A percentile compares a stretch with the other conserved stretches of the same genome.
These are phyloP conservation scores for Acanthamoeba triangularis DNA, from an alignment of 208 protist species.

Conservation along the genomic window DNA sequence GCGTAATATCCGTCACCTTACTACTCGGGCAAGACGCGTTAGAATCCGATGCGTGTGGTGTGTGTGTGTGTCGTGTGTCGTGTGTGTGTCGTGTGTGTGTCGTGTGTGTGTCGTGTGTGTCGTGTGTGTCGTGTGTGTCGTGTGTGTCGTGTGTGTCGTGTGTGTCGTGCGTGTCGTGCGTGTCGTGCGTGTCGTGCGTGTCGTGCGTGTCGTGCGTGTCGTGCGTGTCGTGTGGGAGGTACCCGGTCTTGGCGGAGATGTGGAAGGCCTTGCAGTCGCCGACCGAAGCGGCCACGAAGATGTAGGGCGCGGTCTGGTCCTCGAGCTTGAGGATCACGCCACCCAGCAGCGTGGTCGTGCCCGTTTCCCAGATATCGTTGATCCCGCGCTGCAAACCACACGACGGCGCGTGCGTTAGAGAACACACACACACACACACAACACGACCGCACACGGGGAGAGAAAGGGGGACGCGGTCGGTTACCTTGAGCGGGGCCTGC, in stretches of 20 bases:
- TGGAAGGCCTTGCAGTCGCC: slow-evolving; percentile 88
- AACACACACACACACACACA: not conserved
- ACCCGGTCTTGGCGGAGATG: not conserved
- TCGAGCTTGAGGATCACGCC: slow-evolving; percentile 77
- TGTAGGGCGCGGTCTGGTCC: slow-evolving; percentile 24
- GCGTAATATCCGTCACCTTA: slow-evolving; percentile 84
- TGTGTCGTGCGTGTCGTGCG: too few relatives aligned
- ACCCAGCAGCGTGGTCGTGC: slow-evolving; percentile 83
- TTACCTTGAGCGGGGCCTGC: slow-evolving; percentile 77
- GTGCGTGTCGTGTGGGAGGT: too few relatives aligned
- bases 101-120: too few relatives aligned
- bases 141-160: too few relatives aligned
- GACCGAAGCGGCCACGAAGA: slow-evolving; percentile 79
- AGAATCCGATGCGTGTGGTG: too few relatives aligned
- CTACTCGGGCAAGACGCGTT: not conserved
- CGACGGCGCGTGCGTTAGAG: too few relatives aligned
- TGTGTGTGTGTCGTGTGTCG: too few relatives aligned
- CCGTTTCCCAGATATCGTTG: slow-evolving; percentile 83
- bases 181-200: too few relatives aligned
- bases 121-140: too few relatives aligned
- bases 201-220: too few relatives aligned
- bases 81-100: too few relatives aligned
- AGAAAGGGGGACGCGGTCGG: not conserved
- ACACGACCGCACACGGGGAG: not conserved
- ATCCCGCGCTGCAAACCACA: slow-evolving; percentile 44